Conservation (phyloP, 2,329 filamentous ascomycete genomes). For the Alternaria gansuensis region DNA sequence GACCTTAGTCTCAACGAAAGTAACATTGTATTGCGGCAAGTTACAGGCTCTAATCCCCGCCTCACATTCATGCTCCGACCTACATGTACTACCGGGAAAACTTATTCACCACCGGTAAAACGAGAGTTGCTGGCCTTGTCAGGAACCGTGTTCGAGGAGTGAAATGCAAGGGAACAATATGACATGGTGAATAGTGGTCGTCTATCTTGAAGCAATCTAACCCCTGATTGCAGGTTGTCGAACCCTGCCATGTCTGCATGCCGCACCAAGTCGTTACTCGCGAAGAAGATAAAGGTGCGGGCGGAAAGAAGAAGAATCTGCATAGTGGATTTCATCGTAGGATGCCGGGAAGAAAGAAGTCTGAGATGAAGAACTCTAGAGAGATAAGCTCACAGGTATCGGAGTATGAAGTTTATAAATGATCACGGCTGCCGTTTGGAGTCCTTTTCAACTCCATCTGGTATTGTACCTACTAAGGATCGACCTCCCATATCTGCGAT, state of each 20-base stretch:
- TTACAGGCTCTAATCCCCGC: neutral
- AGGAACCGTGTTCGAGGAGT: too few species aligned
- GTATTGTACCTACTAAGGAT: neutral
- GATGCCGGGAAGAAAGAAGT: neutral
- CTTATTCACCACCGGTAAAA: neutral
- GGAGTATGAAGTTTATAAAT: neutral
- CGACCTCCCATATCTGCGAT: neutral
- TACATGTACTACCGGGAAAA: neutral
- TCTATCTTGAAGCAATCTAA: slow-evolving; percentile 24
- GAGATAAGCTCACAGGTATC: neutral
- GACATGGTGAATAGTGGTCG: slow-evolving; percentile 30
- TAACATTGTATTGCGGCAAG: neutral
- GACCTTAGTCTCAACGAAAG: neutral
- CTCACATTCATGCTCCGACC: neutral
- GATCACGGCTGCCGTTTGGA: neutral
- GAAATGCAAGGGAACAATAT: neutral
- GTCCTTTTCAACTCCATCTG: neutral
- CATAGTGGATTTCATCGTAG: neutral
- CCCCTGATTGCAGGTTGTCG: slow-evolving; percentile 16
- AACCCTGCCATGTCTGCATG: slow-evolving; percentile 20
- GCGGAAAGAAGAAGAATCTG: neutral
- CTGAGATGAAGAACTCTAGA: neutral
- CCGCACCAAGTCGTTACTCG: slow-evolving; percentile 17
- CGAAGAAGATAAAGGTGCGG: neutral
- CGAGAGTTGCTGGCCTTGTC: neutral